Conservation (phyloP, 306 rosid genomes). For the Dryas drummondii region DNA sequence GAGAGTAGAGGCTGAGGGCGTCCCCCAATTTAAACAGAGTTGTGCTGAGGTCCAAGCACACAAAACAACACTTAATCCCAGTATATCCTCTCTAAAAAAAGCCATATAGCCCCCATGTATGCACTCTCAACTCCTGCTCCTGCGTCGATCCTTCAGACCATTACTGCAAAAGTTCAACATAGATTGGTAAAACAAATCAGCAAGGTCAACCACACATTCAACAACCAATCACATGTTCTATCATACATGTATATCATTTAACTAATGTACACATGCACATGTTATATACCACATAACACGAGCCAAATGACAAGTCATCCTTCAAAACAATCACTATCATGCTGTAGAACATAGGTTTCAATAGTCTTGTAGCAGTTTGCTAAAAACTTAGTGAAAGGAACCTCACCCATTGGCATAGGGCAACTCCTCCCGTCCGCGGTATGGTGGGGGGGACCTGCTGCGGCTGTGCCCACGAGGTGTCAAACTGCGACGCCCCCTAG, state of each 20-base stretch:
- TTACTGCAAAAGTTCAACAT: slow-evolving; percentile 53
- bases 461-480: slow-evolving; percentile 91
- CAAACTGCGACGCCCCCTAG: slow-evolving; percentile 77
- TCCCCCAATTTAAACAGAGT: slow-evolving; percentile 69
- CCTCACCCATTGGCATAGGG: slow-evolving; percentile 91
- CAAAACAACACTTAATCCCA: slow-evolving; percentile 51
- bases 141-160: slow-evolving; percentile 82
- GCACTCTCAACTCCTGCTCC: slow-evolving; percentile 79
- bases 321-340: not conserved
- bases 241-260: not conserved
- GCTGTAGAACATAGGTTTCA: not conserved
- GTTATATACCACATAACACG: not conserved
- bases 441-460: slow-evolving; percentile 94
- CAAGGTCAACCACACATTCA: not conserved
- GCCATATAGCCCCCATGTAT: slow-evolving; percentile 23
- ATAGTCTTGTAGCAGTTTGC: not conserved
- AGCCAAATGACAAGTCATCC: not conserved
- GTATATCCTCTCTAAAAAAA: slow-evolving; percentile 45
- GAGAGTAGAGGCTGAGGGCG: slow-evolving; percentile 67
- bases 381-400: not conserved
- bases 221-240: not conserved
- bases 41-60: slow-evolving; percentile 59
- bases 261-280: not conserved
- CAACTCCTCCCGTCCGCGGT: slow-evolving; percentile 81
- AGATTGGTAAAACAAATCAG: slow-evolving; percentile 15